These are phyloP conservation scores for Fusarium papillatum DNA, from an alignment of 2,329 filamentous ascomycete species.

Conservation along the genomic window DNA sequence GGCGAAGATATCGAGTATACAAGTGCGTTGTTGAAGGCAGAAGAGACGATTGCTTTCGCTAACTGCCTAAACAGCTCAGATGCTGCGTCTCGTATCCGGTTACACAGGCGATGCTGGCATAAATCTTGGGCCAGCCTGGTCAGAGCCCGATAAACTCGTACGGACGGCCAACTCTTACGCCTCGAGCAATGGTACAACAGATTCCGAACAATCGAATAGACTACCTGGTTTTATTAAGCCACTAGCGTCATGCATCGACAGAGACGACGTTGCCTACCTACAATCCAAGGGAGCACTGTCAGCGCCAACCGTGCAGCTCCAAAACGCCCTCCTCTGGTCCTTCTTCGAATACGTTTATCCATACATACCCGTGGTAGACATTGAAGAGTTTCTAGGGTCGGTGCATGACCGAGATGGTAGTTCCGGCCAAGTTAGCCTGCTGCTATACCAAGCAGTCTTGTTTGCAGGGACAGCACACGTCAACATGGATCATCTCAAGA, in stretches of 20 bases:
- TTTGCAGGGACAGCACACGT: conserved; percentile 91
- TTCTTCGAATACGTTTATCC: conserved; percentile 93
- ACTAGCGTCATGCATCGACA: conserved; percentile 80
- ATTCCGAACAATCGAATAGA: background rate
- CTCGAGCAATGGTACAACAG: conserved; percentile 49
- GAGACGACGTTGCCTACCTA: conserved; percentile 86
- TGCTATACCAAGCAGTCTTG: conserved; percentile 94
- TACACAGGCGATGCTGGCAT: background rate
- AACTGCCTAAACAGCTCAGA: background rate
- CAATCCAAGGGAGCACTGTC: conserved; percentile 85
- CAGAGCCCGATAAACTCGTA: background rate
- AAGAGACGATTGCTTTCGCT: no score
- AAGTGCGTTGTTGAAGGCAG: background rate
- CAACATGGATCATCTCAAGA: conserved; percentile 79
- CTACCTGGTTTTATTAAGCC: conserved; percentile 80
- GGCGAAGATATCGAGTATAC: conserved; percentile 2
- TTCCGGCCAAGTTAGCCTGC: conserved; percentile 80
- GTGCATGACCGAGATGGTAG: conserved; percentile 76
- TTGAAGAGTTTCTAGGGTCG: conserved; percentile 69
- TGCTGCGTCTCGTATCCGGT: background rate
- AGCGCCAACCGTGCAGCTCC: conserved; percentile 76
- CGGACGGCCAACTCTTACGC: background rate
- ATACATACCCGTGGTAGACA: conserved; percentile 82
- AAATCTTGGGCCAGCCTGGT: background rate
- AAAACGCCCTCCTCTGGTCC: conserved; percentile 83